These are phyloP conservation scores for Leavenworthia alabamica DNA, from an alignment of 345 rosid species.

Conservation along the genomic window DNA sequence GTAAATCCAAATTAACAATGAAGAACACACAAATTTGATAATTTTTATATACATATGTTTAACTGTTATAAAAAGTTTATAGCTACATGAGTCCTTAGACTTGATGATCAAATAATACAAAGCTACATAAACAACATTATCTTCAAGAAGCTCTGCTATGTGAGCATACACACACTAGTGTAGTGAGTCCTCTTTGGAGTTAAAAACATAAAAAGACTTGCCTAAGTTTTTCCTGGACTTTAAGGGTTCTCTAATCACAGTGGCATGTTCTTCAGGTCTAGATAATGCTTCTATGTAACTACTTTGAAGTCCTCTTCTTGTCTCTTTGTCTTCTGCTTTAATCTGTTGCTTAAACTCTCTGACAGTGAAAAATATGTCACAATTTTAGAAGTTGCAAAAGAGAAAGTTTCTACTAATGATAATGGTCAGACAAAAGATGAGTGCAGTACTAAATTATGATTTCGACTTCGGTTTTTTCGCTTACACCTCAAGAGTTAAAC, in stretches of 20 bases:
- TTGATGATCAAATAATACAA: not conserved
- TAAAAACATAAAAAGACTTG: conserved; percentile 26
- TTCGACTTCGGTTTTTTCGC: not conserved
- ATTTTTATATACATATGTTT: not conserved
- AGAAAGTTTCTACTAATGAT: not conserved
- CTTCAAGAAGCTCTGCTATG: conserved; percentile 12
- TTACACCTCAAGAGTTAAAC: too few relatives aligned
- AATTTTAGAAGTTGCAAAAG: not conserved
- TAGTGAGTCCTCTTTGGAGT: conserved; percentile 10
- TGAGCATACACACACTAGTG: not conserved
- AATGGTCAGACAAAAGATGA: not conserved
- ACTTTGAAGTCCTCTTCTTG: not conserved
- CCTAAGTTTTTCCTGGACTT: conserved; percentile 5
- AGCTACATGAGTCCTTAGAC: conserved; percentile 13
- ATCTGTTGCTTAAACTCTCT: not conserved
- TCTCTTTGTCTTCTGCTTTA: conserved; percentile 1
- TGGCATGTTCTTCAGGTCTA: conserved; percentile 4
- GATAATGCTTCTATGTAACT: not conserved
- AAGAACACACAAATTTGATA: not conserved
- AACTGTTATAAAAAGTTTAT: not conserved
- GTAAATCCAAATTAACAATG: not conserved
- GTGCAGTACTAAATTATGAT: not conserved
- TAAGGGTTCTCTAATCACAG: not conserved
- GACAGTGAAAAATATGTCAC: not conserved
- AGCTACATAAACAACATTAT: not conserved